Evolutionary conservation across 1,284 basidiomycete genomes (phyloP).

Genomic region (Limonomyces culmigenus): DNA sequence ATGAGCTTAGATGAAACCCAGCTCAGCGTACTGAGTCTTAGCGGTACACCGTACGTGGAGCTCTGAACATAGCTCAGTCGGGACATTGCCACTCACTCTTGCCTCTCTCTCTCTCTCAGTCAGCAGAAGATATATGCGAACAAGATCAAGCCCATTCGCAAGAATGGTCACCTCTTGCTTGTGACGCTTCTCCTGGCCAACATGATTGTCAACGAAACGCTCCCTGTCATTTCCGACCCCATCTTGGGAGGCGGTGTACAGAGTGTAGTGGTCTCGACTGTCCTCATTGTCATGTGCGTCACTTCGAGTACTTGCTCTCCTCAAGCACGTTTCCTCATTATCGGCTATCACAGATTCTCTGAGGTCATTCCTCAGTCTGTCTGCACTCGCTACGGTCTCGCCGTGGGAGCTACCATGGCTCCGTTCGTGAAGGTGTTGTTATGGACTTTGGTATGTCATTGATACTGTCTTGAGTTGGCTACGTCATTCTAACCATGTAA

Average conservation of each 20-base stretch:
- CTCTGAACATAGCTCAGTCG: conserved; percentile 1
- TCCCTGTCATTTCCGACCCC: conserved; percentile 82
- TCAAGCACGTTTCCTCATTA: neutral
- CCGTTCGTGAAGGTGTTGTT: conserved; percentile 59
- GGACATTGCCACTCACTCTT: conserved; percentile 1
- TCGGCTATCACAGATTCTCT: conserved; percentile 36
- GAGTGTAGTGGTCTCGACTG: conserved; percentile 72
- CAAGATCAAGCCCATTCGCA: conserved; percentile 76
- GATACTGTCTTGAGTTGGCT: neutral
- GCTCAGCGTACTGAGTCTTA: conserved; percentile 72
- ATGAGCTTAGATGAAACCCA: conserved; percentile 92
- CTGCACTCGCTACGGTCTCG: conserved; percentile 84
- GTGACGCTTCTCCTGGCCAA: conserved; percentile 74
- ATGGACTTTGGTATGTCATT: conserved; percentile 38
- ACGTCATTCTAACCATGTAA: neutral
- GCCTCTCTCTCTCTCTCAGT: conserved; percentile 16
- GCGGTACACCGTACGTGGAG: conserved; percentile 55
- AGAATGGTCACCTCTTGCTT: conserved; percentile 70
- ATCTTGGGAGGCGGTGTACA: conserved; percentile 74
- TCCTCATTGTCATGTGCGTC: conserved; percentile 73
- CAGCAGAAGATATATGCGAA: conserved; percentile 68
- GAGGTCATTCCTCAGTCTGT: conserved; percentile 88
- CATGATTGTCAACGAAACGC: conserved; percentile 84
- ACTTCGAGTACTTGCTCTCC: conserved; percentile 1
- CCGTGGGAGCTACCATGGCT: conserved; percentile 83